A percentile compares a stretch with the other conserved stretches of the same genome.
Conservation (phyloP, 352 stramenopile genomes). For the Poterioochromonas sp. region DNA sequence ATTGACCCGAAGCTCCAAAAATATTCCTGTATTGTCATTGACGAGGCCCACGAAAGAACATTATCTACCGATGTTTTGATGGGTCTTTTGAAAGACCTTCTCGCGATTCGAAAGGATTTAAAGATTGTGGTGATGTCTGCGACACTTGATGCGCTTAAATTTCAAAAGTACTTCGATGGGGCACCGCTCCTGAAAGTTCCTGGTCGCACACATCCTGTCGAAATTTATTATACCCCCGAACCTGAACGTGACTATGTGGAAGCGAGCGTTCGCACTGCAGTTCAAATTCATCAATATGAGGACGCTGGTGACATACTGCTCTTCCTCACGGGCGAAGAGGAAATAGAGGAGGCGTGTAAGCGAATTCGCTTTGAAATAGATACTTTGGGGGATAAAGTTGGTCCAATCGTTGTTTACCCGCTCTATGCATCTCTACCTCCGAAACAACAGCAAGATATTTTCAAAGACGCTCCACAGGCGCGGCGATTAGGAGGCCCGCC, state of each 20-base stretch:
- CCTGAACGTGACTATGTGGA: conserved; percentile 97
- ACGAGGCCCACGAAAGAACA: conserved; percentile 95
- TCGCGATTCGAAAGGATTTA: conserved; percentile 81
- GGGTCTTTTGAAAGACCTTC: conserved; percentile 91
- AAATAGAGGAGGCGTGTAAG: conserved; percentile 88
- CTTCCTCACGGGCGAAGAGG: conserved; percentile 95
- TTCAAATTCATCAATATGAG: conserved; percentile 91
- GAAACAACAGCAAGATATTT: conserved; percentile 80
- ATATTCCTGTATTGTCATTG: conserved; percentile 88
- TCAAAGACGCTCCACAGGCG: conserved; percentile 65
- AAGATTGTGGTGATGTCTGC: conserved; percentile 98
- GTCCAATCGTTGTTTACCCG: conserved; percentile 65
- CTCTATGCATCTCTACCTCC: conserved; percentile 91
- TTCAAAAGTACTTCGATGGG: conserved; percentile 56
- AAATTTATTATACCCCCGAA: conserved; percentile 94
- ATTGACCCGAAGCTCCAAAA: conserved; percentile 84
- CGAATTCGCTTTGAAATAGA: conserved; percentile 66
- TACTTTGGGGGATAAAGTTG: conserved; percentile 48
- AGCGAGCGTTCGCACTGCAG: conserved; percentile 53
- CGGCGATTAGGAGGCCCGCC: conserved; percentile 54
- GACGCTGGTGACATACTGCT: conserved; percentile 93
- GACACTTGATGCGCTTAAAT: conserved; percentile 93
- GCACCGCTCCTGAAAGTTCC: conserved; percentile 86
- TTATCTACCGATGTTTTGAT: conserved; percentile 95
- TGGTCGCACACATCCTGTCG: conserved; percentile 91